Evolutionary conservation across 768 basidiomycete genomes (phyloP).

Genomic region (Leucosporidium creatinivorum): DNA sequence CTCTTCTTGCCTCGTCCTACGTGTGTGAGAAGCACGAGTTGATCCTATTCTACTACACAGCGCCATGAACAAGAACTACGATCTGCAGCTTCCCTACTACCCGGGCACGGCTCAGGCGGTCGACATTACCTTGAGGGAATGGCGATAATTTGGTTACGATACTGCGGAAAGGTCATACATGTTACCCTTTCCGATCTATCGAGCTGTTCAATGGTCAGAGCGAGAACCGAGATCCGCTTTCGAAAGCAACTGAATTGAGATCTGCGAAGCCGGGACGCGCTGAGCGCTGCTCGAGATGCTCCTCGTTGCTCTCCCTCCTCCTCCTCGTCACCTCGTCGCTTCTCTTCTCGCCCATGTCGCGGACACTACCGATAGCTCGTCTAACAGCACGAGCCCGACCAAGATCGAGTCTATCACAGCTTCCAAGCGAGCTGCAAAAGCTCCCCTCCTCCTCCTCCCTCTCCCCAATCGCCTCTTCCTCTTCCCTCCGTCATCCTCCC

Average conservation of each 20-base stretch:
- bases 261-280: no score
- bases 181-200: not conserved
- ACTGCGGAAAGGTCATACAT: not conserved
- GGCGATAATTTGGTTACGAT: not conserved
- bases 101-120: conserved; percentile 69
- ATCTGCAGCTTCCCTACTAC: conserved; percentile 75
- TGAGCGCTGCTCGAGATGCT: not conserved
- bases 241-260: no score
- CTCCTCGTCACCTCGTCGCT: not conserved
- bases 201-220: not conserved
- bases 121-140: conserved; percentile 50
- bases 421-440: not conserved
- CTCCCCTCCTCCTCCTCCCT: not conserved
- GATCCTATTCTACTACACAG: no score
- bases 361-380: not conserved
- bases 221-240: not conserved
- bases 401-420: not conserved
- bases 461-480: no score
- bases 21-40: no score
- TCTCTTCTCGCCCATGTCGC: not conserved
- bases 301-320: not conserved
- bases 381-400: not conserved
- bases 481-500: not conserved
- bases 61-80: conserved; percentile 59
- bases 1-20: no score